Base-by-base conservation (phyloP, 495 filamentous ascomycete genomes). In the Trichoderma reesei region DNA sequence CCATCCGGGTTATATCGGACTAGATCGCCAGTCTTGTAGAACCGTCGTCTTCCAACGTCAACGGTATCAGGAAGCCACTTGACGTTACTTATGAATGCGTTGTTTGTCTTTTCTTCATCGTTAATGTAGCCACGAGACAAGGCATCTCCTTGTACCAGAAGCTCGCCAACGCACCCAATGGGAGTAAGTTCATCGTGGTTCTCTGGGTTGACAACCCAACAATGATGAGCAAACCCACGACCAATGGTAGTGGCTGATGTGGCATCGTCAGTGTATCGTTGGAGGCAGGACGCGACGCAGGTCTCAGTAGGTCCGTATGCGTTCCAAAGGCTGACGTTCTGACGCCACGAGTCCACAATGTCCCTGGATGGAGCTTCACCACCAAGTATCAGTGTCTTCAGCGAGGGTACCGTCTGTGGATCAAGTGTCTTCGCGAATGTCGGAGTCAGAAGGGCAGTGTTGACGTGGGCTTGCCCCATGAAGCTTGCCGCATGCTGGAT, bases 11-110 rank as follows among this genome's bases (percentile, higher is more conserved):
- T 73, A 64, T 89, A 86, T 36, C 78, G 76, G 8, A 85, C 85
- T 46, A 88, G 68, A 67, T 89, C 86, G 3, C 86, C 86, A 1
- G 86, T 88, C 72, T 86, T 87, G 70, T 90, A 90, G 16, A 89
- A 72, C 54, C 84, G 76, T 1, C 18, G 3, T 11, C 0, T 36
- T 16, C 11, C 31, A 56, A 6, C 14, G 51, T 31, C 8, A 7
- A 18, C 7, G 16, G 7, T 36, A 10, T 56, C 51, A 2, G 51
- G 26, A 34, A 56, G 31, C 51, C 51, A 56, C 10, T 56, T 33
- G 26, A 56, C 20, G 13, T 36, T 8, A 11, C 11, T 33, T 6
- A 56, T 56, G 8, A 56, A 56, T 33, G 20, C 8, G 3, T 56
- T 10, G 3, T 26, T 31, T 14, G 51, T 36, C 31, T 56, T 56